Evolutionary conservation across 163 green algal genomes (phyloP).

Genomic region (Volvox carteri): DNA sequence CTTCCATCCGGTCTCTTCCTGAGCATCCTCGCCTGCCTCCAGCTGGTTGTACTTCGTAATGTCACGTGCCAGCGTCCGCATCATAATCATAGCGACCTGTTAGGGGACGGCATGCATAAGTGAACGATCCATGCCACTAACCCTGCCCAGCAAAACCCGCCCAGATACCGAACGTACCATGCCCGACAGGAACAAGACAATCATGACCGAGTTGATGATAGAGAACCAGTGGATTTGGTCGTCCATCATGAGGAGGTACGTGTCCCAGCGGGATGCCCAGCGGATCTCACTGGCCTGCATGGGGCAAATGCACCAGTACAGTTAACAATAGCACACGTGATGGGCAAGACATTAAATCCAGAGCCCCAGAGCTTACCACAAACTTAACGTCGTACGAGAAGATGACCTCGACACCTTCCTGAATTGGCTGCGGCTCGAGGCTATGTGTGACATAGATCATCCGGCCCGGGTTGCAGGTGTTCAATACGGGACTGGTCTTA

Average conservation of each 20-base stretch:
- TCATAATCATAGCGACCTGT: slow-evolving; percentile 95
- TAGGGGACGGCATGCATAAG: background rate
- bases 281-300: slow-evolving; percentile 89
- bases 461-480: slow-evolving; percentile 90
- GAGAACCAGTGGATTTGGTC: slow-evolving; percentile 97
- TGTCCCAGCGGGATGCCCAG: slow-evolving; percentile 98
- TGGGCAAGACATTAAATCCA: too few species aligned
- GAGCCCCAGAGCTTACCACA: slow-evolving; percentile 70
- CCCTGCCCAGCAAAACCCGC: background rate
- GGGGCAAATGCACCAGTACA: too few species aligned
- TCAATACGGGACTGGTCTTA: slow-evolving; percentile 73
- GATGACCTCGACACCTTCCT: slow-evolving; percentile 90
- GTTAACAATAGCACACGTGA: too few species aligned
- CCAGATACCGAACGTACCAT: slow-evolving; percentile 83
- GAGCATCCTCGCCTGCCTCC: slow-evolving; percentile 89
- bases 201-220: slow-evolving; percentile 99
- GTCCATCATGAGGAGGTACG: slow-evolving; percentile 96
- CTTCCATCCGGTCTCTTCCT: slow-evolving; percentile 99
- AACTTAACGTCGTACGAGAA: slow-evolving; percentile 98
- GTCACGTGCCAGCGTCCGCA: slow-evolving; percentile 94
- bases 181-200: slow-evolving; percentile 97
- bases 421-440: slow-evolving; percentile 82
- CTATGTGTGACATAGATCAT: slow-evolving; percentile 88
- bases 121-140: background rate
- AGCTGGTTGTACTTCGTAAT: slow-evolving; percentile 99